These are phyloP conservation scores for Tolypocladium guangdongense DNA, from an alignment of 2,329 filamentous ascomycete species.

Conservation along the genomic window DNA sequence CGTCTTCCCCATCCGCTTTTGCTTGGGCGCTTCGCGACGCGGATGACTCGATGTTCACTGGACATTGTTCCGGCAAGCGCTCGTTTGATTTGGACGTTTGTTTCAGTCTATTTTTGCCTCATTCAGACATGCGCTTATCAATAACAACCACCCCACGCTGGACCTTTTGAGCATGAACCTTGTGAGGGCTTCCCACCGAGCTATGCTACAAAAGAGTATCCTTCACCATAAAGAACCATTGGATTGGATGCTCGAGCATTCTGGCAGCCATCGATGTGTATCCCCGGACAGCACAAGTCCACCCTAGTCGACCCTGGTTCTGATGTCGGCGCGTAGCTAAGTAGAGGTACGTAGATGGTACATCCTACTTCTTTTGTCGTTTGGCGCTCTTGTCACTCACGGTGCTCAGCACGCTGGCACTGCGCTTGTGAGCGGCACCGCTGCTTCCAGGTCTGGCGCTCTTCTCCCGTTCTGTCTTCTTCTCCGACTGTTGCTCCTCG, in stretches of 20 bases:
- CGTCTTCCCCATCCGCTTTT: background rate
- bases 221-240: background rate
- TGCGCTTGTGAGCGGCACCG: constrained; percentile 55
- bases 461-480: constrained; percentile 16
- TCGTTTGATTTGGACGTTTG: background rate
- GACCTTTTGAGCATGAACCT: background rate
- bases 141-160: background rate
- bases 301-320: background rate
- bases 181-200: background rate
- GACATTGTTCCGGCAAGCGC: background rate
- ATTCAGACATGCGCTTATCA: background rate
- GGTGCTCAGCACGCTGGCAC: constrained; percentile 68
- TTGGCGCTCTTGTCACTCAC: constrained; percentile 54
- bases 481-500: constrained; percentile 18
- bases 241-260: background rate
- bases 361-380: constrained; percentile 39
- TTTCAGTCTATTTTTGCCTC: background rate
- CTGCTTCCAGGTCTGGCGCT: constrained; percentile 25
- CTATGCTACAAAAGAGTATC: background rate
- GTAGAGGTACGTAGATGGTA: constrained; percentile 13
- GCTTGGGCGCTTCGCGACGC: background rate
- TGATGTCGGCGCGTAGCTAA: constrained; percentile 7
- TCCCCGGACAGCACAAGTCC: background rate
- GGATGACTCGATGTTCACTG: background rate
- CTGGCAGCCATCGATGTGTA: background rate